Base-by-base conservation (phyloP, 306 rosid species). In the Potentilla sterilis region DNA sequence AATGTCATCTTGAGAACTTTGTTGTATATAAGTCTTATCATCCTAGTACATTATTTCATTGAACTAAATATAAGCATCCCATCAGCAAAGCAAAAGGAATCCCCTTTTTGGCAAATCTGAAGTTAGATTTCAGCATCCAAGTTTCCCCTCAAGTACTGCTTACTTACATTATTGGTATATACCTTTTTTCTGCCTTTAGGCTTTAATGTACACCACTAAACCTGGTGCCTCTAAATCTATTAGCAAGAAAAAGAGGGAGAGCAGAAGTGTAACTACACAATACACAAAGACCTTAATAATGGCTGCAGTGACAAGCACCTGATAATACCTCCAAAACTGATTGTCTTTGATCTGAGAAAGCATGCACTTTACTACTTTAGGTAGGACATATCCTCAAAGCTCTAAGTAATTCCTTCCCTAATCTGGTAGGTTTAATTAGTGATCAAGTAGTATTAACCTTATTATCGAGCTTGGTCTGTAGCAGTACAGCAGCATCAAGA, bases 281-380 rank as follows among this genome's bases (percentile, higher is more conserved):
- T 51, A 65, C 69, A 65, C 47, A 38, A 35, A 19, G 69, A 38
- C 71, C 21, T 64, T 67, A 19, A 41, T 66, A 66, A n/a, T 66
- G 49, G 51, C 70, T 67, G 70, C 49, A 41, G 69, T 64, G 28
- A 64, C 69, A 64, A 64, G 46, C 43, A 64, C 69, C 46, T 64
- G 38, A 32, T 14, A 38, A 18, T 64, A 64, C 47, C 5, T 64
- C 69, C 69, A 64, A 38, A 64, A 64, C 69, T 64, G 3, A 35
- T 64, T 37, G 47, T 37, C 69, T 9, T 37, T 64, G 69, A 64
- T 64, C 47, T 64, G 69, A 32, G 40, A 24, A 55, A 28, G 65
- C 35, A 32, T 13, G 15, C 67, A 61, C 35, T 46, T 46, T 4
- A 13, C 51, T 46, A 12, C 16, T 61, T 61, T 28, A 12, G 67